Percentiles rank a stretch among this genome's conserved stretches.
Evolutionary conservation across 495 filamentous ascomycete genomes (phyloP).

Genomic region (Neurospora tetraspora): DNA sequence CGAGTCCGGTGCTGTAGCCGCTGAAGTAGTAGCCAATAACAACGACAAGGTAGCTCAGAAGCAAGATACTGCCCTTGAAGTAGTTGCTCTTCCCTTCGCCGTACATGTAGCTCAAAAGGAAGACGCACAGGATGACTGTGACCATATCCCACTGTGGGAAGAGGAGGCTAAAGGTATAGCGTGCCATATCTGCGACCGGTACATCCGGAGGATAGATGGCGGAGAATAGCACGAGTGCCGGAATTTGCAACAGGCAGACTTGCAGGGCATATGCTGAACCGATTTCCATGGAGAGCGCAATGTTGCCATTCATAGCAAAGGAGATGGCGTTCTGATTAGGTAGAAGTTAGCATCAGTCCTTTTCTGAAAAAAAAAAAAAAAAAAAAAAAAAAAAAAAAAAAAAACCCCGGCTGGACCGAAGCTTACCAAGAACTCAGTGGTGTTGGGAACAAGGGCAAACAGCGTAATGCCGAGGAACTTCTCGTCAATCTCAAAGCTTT

Average conservation of each 20-base stretch:
- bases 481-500: constrained; percentile 84
- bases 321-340: constrained; percentile 84
- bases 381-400: too few relatives aligned
- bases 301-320: constrained; percentile 99
- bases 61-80: constrained; percentile 86
- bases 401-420: not conserved
- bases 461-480: constrained; percentile 97
- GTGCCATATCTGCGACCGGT: constrained; percentile 44
- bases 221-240: constrained; percentile 84
- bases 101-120: constrained; percentile 94
- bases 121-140: constrained; percentile 93
- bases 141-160: constrained; percentile 99
- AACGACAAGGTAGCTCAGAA: constrained; percentile 89
- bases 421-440: constrained; percentile 90
- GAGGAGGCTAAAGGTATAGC: constrained; percentile 84
- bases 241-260: constrained; percentile 94
- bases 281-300: constrained; percentile 97
- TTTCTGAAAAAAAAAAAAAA: not conserved
- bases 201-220: constrained; percentile 40
- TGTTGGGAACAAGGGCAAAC: constrained; percentile 95
- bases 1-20: constrained; percentile 54
- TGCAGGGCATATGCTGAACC: constrained; percentile 95
- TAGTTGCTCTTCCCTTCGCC: constrained; percentile 96
- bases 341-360: constrained; percentile 22
- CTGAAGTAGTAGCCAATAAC: constrained; percentile 86